Conservation (phyloP, 352 stramenopile species). For the Phytophthora multivora region DNA sequence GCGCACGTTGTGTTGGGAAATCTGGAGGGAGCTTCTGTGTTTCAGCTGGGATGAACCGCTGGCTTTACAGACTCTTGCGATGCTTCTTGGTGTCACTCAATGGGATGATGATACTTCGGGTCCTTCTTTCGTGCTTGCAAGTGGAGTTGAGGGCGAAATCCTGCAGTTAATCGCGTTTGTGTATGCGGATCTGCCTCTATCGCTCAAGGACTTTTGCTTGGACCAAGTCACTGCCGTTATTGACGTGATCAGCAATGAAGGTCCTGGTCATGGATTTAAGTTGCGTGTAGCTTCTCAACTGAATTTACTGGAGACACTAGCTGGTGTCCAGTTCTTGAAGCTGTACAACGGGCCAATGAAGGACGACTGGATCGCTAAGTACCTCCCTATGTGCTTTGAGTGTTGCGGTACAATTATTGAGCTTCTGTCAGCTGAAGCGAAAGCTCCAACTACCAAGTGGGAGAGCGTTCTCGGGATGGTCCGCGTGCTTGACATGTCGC, state of each 20-base stretch:
- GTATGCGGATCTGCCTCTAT: constrained; percentile 42
- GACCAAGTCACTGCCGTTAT: constrained; percentile 47
- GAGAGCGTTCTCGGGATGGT: constrained; percentile 43
- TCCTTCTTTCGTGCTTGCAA: constrained; percentile 26
- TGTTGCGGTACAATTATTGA: constrained; percentile 69
- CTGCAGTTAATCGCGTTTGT: constrained; percentile 52
- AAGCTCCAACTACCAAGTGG: constrained; percentile 1
- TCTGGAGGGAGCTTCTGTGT: constrained; percentile 68
- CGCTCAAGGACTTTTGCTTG: constrained; percentile 53
- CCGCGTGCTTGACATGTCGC: constrained; percentile 62
- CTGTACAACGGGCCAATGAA: constrained; percentile 48
- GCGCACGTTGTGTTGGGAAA: constrained; percentile 49
- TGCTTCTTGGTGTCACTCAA: constrained; percentile 43
- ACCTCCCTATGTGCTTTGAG: constrained; percentile 68
- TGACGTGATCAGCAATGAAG: constrained; percentile 56
- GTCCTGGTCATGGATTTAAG: constrained; percentile 54
- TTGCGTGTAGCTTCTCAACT: constrained; percentile 44
- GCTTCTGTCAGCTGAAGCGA: constrained; percentile 37
- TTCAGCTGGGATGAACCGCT: constrained; percentile 51
- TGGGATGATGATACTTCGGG: constrained; percentile 24
- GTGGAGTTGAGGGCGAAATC: constrained; percentile 39
- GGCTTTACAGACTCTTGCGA: constrained; percentile 30
- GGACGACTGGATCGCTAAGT: constrained; percentile 63
- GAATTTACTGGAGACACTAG: constrained; percentile 50
- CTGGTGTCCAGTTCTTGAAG: constrained; percentile 44